Evolutionary conservation across 345 rosid genomes (phyloP).

Genomic region (Citrus trifoliata): DNA sequence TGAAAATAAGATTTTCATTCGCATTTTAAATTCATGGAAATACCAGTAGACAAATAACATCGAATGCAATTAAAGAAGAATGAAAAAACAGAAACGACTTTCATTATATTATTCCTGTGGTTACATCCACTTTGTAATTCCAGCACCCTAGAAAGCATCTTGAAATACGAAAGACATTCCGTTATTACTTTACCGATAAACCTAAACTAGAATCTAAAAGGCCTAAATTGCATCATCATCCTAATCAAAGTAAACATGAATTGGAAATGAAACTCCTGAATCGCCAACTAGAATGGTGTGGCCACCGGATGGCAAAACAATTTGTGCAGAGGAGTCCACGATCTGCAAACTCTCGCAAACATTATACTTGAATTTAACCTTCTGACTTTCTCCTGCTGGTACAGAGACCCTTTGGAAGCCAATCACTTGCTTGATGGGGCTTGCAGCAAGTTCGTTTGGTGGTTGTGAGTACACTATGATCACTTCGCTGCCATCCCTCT

Average conservation of each 20-base stretch:
- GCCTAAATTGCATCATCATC: not conserved
- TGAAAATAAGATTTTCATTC: too few species aligned
- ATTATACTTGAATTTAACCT: conserved; percentile 23
- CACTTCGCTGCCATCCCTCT: conserved; percentile 30
- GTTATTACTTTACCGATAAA: not conserved
- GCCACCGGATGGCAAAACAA: conserved; percentile 24
- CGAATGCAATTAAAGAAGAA: too few species aligned
- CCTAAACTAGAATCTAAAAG: not conserved
- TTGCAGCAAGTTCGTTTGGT: conserved; percentile 16
- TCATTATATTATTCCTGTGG: not conserved
- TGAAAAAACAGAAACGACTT: not conserved
- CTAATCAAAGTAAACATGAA: conserved; percentile 10
- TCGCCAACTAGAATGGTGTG: conserved; percentile 30
- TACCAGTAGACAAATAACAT: too few species aligned
- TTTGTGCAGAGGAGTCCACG: conserved; percentile 18
- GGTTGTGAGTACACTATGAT: conserved; percentile 35
- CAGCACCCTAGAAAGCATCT: not conserved
- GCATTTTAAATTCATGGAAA: too few species aligned
- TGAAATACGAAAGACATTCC: not conserved
- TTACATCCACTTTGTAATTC: not conserved
- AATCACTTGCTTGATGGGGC: conserved; percentile 29
- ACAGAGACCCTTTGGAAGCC: conserved; percentile 37
- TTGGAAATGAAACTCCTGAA: conserved; percentile 6
- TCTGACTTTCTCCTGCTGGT: conserved; percentile 9
- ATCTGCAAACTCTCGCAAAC: conserved; percentile 29